Conservation (phyloP, 768 basidiomycete species). For the Tylopilus felleus region DNA sequence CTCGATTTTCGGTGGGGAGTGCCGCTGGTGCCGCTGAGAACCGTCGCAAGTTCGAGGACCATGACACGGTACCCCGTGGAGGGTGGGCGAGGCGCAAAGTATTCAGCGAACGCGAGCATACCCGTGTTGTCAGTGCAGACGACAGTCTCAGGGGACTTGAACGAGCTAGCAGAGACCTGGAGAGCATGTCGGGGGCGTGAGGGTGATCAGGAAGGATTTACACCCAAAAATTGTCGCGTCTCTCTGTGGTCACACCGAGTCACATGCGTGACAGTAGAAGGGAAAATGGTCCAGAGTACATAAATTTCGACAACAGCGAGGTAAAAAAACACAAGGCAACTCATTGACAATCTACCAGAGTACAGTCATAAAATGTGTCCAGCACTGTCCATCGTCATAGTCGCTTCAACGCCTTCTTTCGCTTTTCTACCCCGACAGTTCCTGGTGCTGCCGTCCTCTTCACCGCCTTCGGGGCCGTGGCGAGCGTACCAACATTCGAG, state of each 20-base stretch:
- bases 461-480: constrained; percentile 53
- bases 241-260: constrained; percentile 19
- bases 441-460: constrained; percentile 61
- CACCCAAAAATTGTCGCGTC: constrained; percentile 15
- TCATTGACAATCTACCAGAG: background rate
- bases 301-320: constrained; percentile 3
- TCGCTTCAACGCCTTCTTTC: constrained; percentile 86
- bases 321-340: too few relatives aligned
- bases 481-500: constrained; percentile 53
- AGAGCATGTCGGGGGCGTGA: constrained; percentile 18
- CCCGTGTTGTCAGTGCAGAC: constrained; percentile 3
- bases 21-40: constrained; percentile 17
- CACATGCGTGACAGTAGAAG: constrained; percentile 14
- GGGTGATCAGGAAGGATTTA: background rate
- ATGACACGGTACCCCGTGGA: background rate
- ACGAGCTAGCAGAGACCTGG: constrained; percentile 19
- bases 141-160: constrained; percentile 11
- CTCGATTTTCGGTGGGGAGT: constrained; percentile 1
- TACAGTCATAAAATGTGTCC: constrained; percentile 6
- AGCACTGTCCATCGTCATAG: constrained; percentile 38
- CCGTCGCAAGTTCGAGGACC: constrained; percentile 8
- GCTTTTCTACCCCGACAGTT: constrained; percentile 65
- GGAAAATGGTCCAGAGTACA: constrained; percentile 1
- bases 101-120: constrained; percentile 14
- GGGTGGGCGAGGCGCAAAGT: constrained; percentile 7